Conservation (phyloP, 2,329 filamentous ascomycete genomes). For the Taxawa tesnikishii region DNA sequence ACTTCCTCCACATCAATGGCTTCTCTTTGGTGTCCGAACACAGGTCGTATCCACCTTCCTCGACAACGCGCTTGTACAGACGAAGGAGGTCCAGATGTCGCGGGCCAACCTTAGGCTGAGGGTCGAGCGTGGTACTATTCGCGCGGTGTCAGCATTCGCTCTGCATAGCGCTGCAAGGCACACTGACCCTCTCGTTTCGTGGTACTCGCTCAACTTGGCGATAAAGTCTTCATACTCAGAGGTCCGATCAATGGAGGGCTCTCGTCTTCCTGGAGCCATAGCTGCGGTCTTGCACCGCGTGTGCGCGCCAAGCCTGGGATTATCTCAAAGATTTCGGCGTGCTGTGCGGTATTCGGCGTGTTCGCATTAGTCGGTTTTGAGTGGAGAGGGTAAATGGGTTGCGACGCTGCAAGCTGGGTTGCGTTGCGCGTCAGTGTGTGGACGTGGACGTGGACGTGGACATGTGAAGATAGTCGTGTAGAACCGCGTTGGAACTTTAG, state of each 20-base stretch:
- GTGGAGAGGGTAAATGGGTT: too few species aligned
- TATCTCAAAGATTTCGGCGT: too few species aligned
- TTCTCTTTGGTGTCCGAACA: constrained; percentile 54
- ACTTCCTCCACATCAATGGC: constrained; percentile 74
- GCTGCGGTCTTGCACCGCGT: constrained; percentile 7
- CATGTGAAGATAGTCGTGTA: too few species aligned
- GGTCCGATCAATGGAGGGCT: constrained; percentile 34
- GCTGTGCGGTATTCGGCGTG: too few species aligned
- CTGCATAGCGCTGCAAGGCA: constrained; percentile 1
- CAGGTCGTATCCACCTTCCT: constrained; percentile 74
- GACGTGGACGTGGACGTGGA: too few species aligned
- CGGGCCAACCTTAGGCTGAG: constrained; percentile 68
- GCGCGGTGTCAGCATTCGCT: constrained; percentile 6
- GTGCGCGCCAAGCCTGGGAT: background rate
- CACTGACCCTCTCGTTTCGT: constrained; percentile 59
- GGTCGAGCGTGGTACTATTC: constrained; percentile 56
- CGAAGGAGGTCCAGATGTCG: constrained; percentile 66
- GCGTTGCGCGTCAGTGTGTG: too few species aligned
- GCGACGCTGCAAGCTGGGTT: too few species aligned
- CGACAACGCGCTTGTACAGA: constrained; percentile 65
- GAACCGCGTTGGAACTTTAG: too few species aligned
- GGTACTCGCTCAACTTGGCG: constrained; percentile 57
- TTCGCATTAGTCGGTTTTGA: too few species aligned
- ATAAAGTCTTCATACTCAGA: constrained; percentile 72
- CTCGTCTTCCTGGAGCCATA: constrained; percentile 34